These are phyloP conservation scores for Colletotrichum gigasporum DNA, from an alignment of 2,329 filamentous ascomycete species.

Conservation along the genomic window DNA sequence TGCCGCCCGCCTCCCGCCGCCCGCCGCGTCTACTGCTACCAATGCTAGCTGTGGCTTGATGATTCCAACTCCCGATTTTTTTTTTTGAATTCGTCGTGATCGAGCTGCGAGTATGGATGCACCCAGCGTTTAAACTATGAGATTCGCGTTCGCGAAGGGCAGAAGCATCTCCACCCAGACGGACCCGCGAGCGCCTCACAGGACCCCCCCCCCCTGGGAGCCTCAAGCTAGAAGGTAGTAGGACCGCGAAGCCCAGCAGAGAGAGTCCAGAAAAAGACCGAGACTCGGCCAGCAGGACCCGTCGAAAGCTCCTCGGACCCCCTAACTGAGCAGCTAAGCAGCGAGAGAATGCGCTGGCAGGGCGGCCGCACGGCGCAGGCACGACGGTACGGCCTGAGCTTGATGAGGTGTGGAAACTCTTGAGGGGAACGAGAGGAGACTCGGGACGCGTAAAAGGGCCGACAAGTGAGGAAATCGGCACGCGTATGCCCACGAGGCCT, in stretches of 20 bases:
- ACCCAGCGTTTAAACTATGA: not conserved
- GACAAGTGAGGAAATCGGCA: not conserved
- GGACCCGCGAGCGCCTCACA: slow-evolving; percentile 1
- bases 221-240: no score
- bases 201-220: not conserved
- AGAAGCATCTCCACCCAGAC: not conserved
- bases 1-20: slow-evolving; percentile 13
- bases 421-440: not conserved
- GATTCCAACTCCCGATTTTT: not conserved
- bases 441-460: slow-evolving; percentile 13
- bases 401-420: slow-evolving; percentile 11
- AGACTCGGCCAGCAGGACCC: slow-evolving; percentile 26
- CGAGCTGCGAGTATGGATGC: no score
- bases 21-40: no score
- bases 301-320: not conserved
- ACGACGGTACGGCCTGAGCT: not conserved
- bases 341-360: slow-evolving; percentile 6
- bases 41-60: slow-evolving; percentile 16
- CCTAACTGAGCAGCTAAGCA: not conserved
- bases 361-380: no score
- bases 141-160: not conserved
- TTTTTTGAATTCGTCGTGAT: not conserved
- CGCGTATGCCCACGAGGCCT: not conserved
- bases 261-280: slow-evolving; percentile 22
- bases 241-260: not conserved